Percentiles rank a stretch among this genome's conserved stretches.
These are phyloP conservation scores for Emmonsiellopsis sp. DNA, from an alignment of 2,329 filamentous ascomycete genomes.

Conservation along the genomic window DNA sequence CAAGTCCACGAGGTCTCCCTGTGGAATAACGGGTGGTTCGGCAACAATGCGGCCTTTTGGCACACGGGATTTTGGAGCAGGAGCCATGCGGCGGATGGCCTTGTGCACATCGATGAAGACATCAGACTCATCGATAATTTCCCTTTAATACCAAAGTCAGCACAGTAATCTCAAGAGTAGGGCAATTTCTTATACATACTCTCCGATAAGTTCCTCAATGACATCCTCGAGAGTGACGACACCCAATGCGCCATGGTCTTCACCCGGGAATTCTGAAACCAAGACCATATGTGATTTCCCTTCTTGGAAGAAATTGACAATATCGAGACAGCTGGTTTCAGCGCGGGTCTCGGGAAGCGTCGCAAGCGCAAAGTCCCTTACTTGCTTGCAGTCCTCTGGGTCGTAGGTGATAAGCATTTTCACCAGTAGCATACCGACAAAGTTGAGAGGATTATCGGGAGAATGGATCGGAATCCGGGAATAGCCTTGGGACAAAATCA, in stretches of 20 bases:
- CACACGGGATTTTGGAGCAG: slow-evolving; percentile 69
- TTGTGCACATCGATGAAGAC: slow-evolving; percentile 98
- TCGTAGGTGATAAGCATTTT: slow-evolving; percentile 99
- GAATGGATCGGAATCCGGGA: slow-evolving; percentile 92
- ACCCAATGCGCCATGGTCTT: slow-evolving; percentile 78
- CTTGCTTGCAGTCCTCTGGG: slow-evolving; percentile 78
- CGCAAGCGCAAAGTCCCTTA: slow-evolving; percentile 83
- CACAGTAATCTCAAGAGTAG: neutral
- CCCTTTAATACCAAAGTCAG: slow-evolving; percentile 43
- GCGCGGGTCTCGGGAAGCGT: slow-evolving; percentile 91
- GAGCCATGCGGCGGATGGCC: slow-evolving; percentile 79
- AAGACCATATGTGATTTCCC: slow-evolving; percentile 98
- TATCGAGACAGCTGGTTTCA: slow-evolving; percentile 93
- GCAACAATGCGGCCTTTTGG: slow-evolving; percentile 46
- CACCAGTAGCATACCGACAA: slow-evolving; percentile 94
- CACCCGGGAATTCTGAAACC: slow-evolving; percentile 83
- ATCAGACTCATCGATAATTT: slow-evolving; percentile 98
- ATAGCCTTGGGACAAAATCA: slow-evolving; percentile 85
- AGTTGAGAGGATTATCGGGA: slow-evolving; percentile 72
- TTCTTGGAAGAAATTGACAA: slow-evolving; percentile 99
- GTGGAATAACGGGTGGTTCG: slow-evolving; percentile 30
- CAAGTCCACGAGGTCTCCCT: slow-evolving; percentile 33
- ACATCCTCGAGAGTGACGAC: slow-evolving; percentile 96
- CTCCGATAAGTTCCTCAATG: slow-evolving; percentile 96
- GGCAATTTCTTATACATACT: slow-evolving; percentile 51